Evolutionary conservation across 805 yeast genomes (phyloP), one percentile per base, ranked within the genome.

Genomic region (Pichia rugopelliculosa): DNA sequence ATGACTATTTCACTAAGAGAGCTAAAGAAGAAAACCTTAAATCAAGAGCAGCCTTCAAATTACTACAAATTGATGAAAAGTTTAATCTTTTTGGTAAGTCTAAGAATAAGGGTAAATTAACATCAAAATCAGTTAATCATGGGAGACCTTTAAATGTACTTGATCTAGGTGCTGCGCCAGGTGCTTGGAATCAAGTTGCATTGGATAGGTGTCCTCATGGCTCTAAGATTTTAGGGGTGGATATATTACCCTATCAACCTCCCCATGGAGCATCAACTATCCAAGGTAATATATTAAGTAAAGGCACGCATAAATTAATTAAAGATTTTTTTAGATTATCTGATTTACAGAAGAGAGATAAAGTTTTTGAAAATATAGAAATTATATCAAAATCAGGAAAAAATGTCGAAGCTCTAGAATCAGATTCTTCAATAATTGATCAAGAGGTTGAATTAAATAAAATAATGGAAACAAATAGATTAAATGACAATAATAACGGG

Each of bases 81-180:
- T 85, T 72, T 65, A 63, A 70, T 27, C 51, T 93, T 2, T 81
- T 91, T 61, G 45, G 50, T 1, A 55, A 48, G 10, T 26, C 36
- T 10, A 41, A 40, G 20, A n/a, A 22, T 4, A 21, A 30, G 20
- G 39, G 42, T 10, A 48, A 39, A 34, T 17, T 43, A 2, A 30
- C 34, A 30, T 30, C 34, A 15, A 55, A 47, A 13, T 26, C 36
- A 13, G 36, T 37, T 13, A n/a, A 30, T 4, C 22, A 30, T 34
- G 39, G 42, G 12, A 48, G 38, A 30, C n/a, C 44, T 2, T 44
- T 56, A 20, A 59, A 58, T 49, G 84, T 93, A 0, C 79, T 93
- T 5, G 99, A 93, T 67, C 68, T 93, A 41, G 96, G 96, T 0
- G 89, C 80, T 62, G 95, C 96, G 0, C 96, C 96, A 0, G 96